Conservation (phyloP, 495 filamentous ascomycete genomes). For the Neurospora tetraspora region DNA sequence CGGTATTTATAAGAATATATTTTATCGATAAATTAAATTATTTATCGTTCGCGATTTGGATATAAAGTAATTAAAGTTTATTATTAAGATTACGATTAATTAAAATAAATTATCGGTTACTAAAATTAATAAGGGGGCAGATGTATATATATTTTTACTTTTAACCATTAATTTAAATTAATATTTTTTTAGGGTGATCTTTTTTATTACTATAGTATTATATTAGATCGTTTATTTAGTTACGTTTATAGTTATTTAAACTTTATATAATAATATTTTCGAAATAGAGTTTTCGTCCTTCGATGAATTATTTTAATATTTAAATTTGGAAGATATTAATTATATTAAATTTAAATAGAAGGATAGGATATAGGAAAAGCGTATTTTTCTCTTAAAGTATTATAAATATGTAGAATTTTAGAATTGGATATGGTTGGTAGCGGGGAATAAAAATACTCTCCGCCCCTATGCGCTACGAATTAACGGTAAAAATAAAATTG, state of each 20-base stretch:
- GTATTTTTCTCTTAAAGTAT: no score
- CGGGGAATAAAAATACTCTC: no score
- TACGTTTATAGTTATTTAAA: neutral
- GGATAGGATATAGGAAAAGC: no score
- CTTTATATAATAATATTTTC: neutral
- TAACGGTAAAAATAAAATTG: no score
- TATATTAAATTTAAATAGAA: no score
- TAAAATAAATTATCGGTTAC: neutral
- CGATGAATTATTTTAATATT: no score
- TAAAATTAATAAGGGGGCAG: neutral
- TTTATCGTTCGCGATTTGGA: neutral
- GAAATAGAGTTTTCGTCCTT: neutral
- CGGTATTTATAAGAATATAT: neutral
- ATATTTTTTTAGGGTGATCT: neutral
- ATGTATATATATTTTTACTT: neutral
- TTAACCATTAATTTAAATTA: neutral
- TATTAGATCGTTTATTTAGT: neutral
- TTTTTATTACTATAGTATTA: neutral
- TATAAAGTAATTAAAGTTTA: neutral
- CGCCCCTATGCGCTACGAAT: no score
- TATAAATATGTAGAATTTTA: no score
- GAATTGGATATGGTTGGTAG: no score
- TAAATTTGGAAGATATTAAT: no score
- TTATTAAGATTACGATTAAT: neutral
- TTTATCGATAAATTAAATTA: neutral